Evolutionary conservation across 2,329 filamentous ascomycete species (phyloP).

Genomic region (Boeremia exigua): DNA sequence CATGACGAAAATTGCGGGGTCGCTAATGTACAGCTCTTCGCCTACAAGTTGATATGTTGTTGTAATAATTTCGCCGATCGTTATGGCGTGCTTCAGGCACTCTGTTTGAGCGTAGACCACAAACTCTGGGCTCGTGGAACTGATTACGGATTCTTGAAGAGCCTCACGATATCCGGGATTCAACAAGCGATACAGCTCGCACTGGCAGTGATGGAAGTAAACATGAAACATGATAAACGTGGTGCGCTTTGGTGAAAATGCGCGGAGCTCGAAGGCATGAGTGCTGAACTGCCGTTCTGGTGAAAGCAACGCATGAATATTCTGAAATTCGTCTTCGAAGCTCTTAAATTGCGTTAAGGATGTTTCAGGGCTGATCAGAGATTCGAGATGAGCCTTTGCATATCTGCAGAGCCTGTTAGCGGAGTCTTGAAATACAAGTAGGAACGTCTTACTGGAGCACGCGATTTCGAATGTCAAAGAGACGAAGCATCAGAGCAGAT

Average conservation of each 20-base stretch:
- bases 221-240: neutral
- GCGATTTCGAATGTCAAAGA: neutral
- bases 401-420: neutral
- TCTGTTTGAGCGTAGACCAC: neutral
- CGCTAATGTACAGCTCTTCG: neutral
- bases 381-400: neutral
- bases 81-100: neutral
- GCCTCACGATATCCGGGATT: neutral
- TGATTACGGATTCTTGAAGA: neutral
- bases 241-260: neutral
- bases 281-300: neutral
- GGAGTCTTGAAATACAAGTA: neutral
- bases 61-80: neutral
- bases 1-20: constrained; percentile 6
- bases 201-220: neutral
- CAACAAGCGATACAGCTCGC: neutral
- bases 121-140: neutral
- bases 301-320: neutral
- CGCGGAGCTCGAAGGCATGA: neutral
- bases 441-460: neutral
- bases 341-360: neutral
- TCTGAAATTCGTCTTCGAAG: neutral
- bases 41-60: neutral
- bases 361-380: neutral
- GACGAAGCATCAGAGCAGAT: neutral